Percentiles rank a stretch among this genome's conserved stretches.
Evolutionary conservation across 306 rosid species (phyloP).

Genomic region (Heteromeles arbutifolia): DNA sequence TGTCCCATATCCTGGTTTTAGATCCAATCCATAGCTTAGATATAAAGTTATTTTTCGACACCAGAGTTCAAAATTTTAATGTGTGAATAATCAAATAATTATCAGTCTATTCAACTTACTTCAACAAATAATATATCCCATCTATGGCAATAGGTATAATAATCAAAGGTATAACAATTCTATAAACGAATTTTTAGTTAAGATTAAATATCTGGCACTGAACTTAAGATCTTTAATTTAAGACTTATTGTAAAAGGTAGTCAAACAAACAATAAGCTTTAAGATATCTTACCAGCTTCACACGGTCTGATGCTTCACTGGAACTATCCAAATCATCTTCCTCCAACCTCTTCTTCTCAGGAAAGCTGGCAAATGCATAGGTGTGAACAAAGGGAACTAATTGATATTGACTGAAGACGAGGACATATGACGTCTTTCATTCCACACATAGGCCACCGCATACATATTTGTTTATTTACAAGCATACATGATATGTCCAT

Average conservation of each 20-base stretch:
- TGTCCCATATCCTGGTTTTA: conserved; percentile 53
- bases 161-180: not conserved
- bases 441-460: conserved; percentile 4
- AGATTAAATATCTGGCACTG: not conserved
- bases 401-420: conserved; percentile 3
- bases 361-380: conserved; percentile 52
- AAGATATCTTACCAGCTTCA: conserved; percentile 55
- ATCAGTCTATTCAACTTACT: not conserved
- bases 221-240: not conserved
- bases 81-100: not conserved
- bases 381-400: conserved; percentile 20
- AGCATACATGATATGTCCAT: conserved; percentile 1
- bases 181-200: not conserved
- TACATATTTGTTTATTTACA: not conserved
- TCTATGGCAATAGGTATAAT: not conserved
- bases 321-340: conserved; percentile 38
- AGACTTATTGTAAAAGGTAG: not conserved
- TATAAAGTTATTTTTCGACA: not conserved
- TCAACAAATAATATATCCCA: not conserved
- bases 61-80: not conserved
- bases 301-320: conserved; percentile 38
- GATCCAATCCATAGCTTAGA: conserved; percentile 21
- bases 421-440: conserved; percentile 6
- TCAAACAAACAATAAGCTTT: not conserved
- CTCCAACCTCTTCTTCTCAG: conserved; percentile 52